Percentiles rank a stretch among this genome's conserved stretches.
Evolutionary conservation across 2,329 filamentous ascomycete species (phyloP).

Genomic region (Colletotrichum echinochloae): DNA sequence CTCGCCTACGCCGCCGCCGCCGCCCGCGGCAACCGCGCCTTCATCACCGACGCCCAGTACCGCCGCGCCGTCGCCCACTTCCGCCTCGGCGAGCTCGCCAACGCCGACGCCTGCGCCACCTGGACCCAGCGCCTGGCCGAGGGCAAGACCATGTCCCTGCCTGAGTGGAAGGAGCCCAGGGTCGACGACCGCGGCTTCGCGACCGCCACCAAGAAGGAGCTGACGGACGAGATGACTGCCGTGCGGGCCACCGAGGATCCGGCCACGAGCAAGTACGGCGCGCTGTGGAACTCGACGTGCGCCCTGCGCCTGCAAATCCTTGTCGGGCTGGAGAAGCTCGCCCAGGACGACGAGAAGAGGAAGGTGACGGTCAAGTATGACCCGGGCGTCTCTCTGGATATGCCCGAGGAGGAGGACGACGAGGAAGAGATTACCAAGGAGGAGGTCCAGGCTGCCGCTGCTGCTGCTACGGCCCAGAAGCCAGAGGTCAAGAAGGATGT

Average conservation of each 20-base stretch:
- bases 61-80: slow-evolving; percentile 81
- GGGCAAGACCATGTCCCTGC: slow-evolving; percentile 51
- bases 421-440: slow-evolving; percentile 45
- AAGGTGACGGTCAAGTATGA: slow-evolving; percentile 55
- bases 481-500: slow-evolving; percentile 45
- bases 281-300: slow-evolving; percentile 56
- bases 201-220: slow-evolving; percentile 51
- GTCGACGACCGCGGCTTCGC: slow-evolving; percentile 63
- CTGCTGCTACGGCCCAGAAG: slow-evolving; percentile 8
- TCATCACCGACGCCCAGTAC: slow-evolving; percentile 85
- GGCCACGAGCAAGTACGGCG: slow-evolving; percentile 42
- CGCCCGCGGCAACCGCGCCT: slow-evolving; percentile 78
- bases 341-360: slow-evolving; percentile 58
- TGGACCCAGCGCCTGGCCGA: slow-evolving; percentile 62
- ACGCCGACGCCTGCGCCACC: slow-evolving; percentile 78
- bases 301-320: slow-evolving; percentile 63
- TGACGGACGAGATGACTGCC: slow-evolving; percentile 48
- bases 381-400: slow-evolving; percentile 32
- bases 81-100: slow-evolving; percentile 76
- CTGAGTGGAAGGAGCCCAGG: slow-evolving; percentile 49
- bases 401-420: slow-evolving; percentile 36
- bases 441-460: slow-evolving; percentile 26
- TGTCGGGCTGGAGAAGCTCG: slow-evolving; percentile 56
- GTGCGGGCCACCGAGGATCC: slow-evolving; percentile 42
- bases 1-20: slow-evolving; percentile 71